Evolutionary conservation across 805 yeast genomes (phyloP).

Genomic region (Candida cerambycidarum): DNA sequence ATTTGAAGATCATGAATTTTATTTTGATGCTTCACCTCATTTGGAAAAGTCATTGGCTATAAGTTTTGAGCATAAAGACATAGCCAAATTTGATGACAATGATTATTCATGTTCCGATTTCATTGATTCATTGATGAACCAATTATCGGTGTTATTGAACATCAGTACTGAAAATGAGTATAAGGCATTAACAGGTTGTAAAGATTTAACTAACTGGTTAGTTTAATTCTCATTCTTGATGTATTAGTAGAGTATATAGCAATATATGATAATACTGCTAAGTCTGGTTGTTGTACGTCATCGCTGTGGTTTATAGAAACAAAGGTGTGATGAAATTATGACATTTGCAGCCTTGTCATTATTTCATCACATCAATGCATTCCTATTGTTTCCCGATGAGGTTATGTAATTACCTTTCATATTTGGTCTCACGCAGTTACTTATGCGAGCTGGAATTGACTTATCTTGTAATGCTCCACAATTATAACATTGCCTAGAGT

Average conservation of each 20-base stretch:
- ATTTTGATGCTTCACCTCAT: background rate
- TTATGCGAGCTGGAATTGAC: too few species aligned
- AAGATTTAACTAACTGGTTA: conserved; percentile 18
- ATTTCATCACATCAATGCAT: too few species aligned
- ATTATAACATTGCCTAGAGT: too few species aligned
- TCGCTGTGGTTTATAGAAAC: too few species aligned
- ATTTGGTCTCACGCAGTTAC: too few species aligned
- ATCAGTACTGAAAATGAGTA: conserved; percentile 5
- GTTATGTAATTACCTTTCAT: too few species aligned
- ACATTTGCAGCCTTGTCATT: too few species aligned
- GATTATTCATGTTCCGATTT: conserved; percentile 3
- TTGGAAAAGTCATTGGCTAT: background rate
- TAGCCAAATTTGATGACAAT: background rate
- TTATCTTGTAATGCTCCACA: too few species aligned
- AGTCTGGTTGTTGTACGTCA: too few species aligned
- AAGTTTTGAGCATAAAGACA: background rate
- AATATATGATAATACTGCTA: too few species aligned
- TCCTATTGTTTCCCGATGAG: too few species aligned
- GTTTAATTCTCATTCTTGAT: conserved; percentile 5
- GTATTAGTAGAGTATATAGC: background rate
- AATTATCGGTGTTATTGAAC: conserved; percentile 7
- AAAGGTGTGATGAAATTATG: too few species aligned
- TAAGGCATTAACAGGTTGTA: conserved; percentile 10
- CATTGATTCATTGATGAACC: conserved; percentile 10
- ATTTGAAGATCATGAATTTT: conserved; percentile 2